These are phyloP conservation scores for Coemansia sp. DNA, from an alignment of 192 early-diverging fungal species.

Conservation along the genomic window DNA sequence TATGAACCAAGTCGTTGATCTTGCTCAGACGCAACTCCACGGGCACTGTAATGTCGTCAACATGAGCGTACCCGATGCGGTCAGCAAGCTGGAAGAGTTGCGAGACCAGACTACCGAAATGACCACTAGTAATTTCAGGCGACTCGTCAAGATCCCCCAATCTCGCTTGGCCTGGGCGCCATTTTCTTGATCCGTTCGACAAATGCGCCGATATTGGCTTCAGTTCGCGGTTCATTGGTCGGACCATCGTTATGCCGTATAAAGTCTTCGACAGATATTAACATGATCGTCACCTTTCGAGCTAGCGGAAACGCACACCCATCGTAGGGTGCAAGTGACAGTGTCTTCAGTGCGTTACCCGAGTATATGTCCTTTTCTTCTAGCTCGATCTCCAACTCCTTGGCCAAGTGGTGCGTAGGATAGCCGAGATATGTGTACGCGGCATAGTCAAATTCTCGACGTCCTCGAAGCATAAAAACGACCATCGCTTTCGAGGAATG, in stretches of 20 bases:
- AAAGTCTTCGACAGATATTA: background rate
- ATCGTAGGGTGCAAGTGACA: background rate
- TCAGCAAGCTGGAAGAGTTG: background rate
- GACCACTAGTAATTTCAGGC: background rate
- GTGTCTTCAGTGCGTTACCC: background rate
- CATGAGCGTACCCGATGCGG: background rate
- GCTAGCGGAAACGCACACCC: background rate
- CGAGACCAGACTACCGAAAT: background rate
- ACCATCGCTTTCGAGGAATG: background rate
- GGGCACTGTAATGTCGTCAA: background rate
- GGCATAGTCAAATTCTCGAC: background rate
- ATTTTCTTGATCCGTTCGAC: background rate
- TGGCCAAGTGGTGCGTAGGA: background rate
- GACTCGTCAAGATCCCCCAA: background rate
- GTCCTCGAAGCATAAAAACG: background rate
- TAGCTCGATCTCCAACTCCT: background rate
- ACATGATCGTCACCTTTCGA: background rate
- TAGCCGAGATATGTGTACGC: background rate
- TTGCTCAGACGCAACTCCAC: background rate
- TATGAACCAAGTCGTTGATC: background rate
- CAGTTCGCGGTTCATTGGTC: background rate
- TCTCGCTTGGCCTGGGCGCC: background rate
- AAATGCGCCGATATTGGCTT: background rate
- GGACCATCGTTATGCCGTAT: background rate
- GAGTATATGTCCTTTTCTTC: background rate